phyloP scores from a whole-genome alignment of 2,329 filamentous ascomycete species.

The Pezicula neosporulosa region DNA sequence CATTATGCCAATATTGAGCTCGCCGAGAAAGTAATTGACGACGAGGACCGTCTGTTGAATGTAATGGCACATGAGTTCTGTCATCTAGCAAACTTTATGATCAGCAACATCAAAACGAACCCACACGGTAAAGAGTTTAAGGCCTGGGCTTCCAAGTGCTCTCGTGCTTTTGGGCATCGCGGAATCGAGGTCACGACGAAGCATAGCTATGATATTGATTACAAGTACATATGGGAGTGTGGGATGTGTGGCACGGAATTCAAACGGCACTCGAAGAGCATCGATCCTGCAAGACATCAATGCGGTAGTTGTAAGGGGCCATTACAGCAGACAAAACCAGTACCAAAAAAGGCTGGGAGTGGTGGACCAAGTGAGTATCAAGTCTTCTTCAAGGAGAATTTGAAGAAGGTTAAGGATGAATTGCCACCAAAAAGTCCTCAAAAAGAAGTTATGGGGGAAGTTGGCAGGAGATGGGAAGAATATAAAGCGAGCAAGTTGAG shows the following conservation, averaged over 20 bases:
- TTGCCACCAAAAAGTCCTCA: slow-evolving; percentile 53
- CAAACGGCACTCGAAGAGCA: slow-evolving; percentile 81
- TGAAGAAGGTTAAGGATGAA: slow-evolving; percentile 53
- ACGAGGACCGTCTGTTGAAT: slow-evolving; percentile 75
- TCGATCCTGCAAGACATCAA: slow-evolving; percentile 66
- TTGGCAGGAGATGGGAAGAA: slow-evolving; percentile 61
- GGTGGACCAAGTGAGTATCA: slow-evolving; percentile 45
- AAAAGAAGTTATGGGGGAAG: slow-evolving; percentile 65
- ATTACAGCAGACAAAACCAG: slow-evolving; percentile 76
- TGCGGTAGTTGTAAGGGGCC: slow-evolving; percentile 74
- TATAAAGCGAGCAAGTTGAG: slow-evolving; percentile 34
- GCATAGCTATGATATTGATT: slow-evolving; percentile 86
- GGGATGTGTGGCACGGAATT: slow-evolving; percentile 65
- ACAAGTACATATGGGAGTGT: slow-evolving; percentile 89
- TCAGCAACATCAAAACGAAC: slow-evolving; percentile 68
- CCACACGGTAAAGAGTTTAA: slow-evolving; percentile 88
- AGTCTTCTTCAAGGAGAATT: slow-evolving; percentile 63
- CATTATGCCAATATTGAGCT: slow-evolving; percentile 81
- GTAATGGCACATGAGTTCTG: slow-evolving; percentile 97
- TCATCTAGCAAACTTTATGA: slow-evolving; percentile 88
- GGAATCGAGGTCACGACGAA: slow-evolving; percentile 83
- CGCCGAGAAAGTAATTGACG: slow-evolving; percentile 81
- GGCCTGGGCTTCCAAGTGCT: slow-evolving; percentile 59
- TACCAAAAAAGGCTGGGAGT: slow-evolving; percentile 48
- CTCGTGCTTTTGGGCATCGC: slow-evolving; percentile 51